phyloP scores from a whole-genome alignment of 108 stramenopile species.

The Epipyxis sp. region DNA sequence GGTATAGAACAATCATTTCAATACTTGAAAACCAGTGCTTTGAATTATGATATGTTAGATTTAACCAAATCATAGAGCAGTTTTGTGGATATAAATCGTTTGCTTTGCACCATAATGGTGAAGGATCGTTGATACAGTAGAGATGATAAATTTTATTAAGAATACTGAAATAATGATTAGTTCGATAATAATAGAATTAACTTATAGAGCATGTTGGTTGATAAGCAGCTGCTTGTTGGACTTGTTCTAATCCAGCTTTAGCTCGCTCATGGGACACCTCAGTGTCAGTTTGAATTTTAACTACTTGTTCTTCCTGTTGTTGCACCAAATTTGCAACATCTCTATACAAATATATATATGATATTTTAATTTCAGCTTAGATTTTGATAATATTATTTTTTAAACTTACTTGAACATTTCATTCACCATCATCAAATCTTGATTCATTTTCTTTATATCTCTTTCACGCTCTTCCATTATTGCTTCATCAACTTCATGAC shows the following conservation, averaged over 20 bases:
- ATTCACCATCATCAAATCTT: neutral
- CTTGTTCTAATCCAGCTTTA: constrained; percentile 1
- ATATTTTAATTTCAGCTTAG: neutral
- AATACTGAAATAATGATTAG: too few species aligned
- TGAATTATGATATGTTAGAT: too few species aligned
- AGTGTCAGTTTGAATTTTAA: neutral
- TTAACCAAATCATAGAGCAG: too few species aligned
- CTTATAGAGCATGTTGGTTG: neutral
- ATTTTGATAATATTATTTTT: neutral
- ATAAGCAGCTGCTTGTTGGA: constrained; percentile 17
- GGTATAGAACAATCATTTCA: too few species aligned
- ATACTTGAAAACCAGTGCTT: too few species aligned
- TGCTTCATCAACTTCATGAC: neutral
- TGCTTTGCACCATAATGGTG: too few species aligned
- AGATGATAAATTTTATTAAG: too few species aligned
- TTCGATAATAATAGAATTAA: too few species aligned
- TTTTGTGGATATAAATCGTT: too few species aligned
- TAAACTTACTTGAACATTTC: constrained; percentile 19
- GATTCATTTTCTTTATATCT: constrained; percentile 14
- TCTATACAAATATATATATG: neutral
- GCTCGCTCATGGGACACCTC: neutral
- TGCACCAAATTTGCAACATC: constrained; percentile 9
- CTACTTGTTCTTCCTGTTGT: neutral
- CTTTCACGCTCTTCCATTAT: neutral
- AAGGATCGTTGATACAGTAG: too few species aligned